Percentiles rank a stretch among this genome's conserved stretches.
Conservation (phyloP, 2,329 filamentous ascomycete species). For the Pleoardoris graminearum region DNA sequence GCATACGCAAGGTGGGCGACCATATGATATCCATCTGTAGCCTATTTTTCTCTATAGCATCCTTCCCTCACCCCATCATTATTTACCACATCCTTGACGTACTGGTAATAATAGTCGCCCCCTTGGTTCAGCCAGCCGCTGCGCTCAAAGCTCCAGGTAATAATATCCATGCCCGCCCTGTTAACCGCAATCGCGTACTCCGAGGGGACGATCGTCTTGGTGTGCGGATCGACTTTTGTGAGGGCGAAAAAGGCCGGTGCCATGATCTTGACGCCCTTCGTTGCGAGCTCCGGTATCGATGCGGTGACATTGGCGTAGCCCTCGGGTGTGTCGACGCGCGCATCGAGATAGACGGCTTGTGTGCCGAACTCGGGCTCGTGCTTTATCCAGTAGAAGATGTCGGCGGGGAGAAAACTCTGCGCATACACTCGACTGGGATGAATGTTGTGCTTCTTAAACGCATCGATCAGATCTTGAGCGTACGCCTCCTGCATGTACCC, state of each 20-base stretch:
- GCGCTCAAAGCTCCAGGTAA: constrained; percentile 71
- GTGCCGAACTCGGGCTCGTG: constrained; percentile 62
- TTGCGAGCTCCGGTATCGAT: constrained; percentile 59
- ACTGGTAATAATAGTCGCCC: constrained; percentile 47
- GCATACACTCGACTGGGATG: constrained; percentile 50
- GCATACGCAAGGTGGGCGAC: too few relatives aligned
- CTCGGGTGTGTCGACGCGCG: constrained; percentile 56
- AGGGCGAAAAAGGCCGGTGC: constrained; percentile 67
- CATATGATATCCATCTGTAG: too few relatives aligned
- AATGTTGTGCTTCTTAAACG: constrained; percentile 46
- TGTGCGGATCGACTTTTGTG: constrained; percentile 53
- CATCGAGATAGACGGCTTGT: constrained; percentile 68
- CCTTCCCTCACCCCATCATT: constrained; percentile 70
- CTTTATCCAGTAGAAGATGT: constrained; percentile 69
- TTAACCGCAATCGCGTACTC: constrained; percentile 65
- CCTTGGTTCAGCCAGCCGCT: constrained; percentile 62
- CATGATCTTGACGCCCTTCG: constrained; percentile 64
- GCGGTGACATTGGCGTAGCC: constrained; percentile 59
- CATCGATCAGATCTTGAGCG: constrained; percentile 62
- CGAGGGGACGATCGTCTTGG: constrained; percentile 64
- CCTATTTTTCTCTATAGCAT: too few relatives aligned
- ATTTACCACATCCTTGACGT: constrained; percentile 54
- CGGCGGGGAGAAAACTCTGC: constrained; percentile 68
- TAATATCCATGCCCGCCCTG: constrained; percentile 64
- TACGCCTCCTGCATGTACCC: constrained; percentile 68